These are phyloP conservation scores for Starmerella cellae DNA, from an alignment of 805 yeast genomes.

Conservation along the genomic window DNA sequence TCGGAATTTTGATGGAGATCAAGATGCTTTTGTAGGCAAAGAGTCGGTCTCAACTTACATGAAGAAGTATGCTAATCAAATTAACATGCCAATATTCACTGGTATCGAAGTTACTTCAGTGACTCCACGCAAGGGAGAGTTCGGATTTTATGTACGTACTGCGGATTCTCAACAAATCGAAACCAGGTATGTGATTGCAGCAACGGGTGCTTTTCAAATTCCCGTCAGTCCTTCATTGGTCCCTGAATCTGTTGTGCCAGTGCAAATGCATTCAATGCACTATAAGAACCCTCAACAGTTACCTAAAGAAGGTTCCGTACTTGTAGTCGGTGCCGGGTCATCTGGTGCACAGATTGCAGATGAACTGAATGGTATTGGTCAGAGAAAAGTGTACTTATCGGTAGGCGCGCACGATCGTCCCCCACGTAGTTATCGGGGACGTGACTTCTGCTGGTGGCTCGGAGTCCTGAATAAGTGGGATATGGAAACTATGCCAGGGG, in stretches of 20 bases:
- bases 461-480: constrained; percentile 19
- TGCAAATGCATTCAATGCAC: constrained; percentile 14
- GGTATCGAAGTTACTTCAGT: constrained; percentile 7
- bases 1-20: constrained; percentile 5
- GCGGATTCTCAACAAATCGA: neutral
- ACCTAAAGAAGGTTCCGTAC: constrained; percentile 11
- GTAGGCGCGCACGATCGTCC: constrained; percentile 18
- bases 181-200: constrained; percentile 9
- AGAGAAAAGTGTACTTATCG: constrained; percentile 7
- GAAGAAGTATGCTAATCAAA: constrained; percentile 9
- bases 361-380: constrained; percentile 7
- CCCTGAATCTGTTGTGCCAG: neutral
- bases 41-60: constrained; percentile 12
- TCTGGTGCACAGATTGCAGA: constrained; percentile 20
- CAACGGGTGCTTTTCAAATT: constrained; percentile 17
- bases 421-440: constrained; percentile 15
- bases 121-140: neutral
- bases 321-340: constrained; percentile 18
- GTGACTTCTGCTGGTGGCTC: constrained; percentile 20
- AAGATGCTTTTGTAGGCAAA: constrained; percentile 10
- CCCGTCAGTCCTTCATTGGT: constrained; percentile 14
- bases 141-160: constrained; percentile 10
- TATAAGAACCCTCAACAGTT: constrained; percentile 12
- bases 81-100: constrained; percentile 11
- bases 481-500: constrained; percentile 8